Conservation (phyloP, 2,329 filamentous ascomycete genomes). For the Fonsecaea pedrosoi region DNA sequence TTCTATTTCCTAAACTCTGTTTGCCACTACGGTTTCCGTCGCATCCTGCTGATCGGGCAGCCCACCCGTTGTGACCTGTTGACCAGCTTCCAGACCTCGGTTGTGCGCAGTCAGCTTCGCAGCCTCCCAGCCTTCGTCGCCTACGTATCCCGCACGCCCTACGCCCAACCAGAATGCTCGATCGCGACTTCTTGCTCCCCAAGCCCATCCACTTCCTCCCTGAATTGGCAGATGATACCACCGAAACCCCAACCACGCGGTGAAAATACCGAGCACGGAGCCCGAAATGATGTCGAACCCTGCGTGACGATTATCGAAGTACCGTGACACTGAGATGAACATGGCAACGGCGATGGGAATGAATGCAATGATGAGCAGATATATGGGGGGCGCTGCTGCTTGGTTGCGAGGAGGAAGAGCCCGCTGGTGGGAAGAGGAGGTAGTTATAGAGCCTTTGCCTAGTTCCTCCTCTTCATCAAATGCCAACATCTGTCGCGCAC, state of each 20-base stretch:
- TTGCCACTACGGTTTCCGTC: slow-evolving; percentile 12
- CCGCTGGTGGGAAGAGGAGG: slow-evolving; percentile 29
- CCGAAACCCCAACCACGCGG: slow-evolving; percentile 76
- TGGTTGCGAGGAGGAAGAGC: slow-evolving; percentile 66
- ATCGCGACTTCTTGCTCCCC: slow-evolving; percentile 76
- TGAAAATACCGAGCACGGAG: slow-evolving; percentile 75
- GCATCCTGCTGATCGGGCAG: slow-evolving; percentile 28
- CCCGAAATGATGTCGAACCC: slow-evolving; percentile 92
- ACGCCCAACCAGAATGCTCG: slow-evolving; percentile 79
- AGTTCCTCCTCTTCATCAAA: slow-evolving; percentile 29
- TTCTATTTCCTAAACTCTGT: slow-evolving; percentile 11
- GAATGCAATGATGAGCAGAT: slow-evolving; percentile 71
- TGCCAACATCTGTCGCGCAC: slow-evolving; percentile 24
- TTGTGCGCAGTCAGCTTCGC: slow-evolving; percentile 3
- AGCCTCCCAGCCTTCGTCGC: slow-evolving; percentile 53
- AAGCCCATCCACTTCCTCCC: slow-evolving; percentile 85
- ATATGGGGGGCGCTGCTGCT: slow-evolving; percentile 82
- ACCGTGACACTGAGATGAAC: slow-evolving; percentile 85
- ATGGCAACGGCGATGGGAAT: slow-evolving; percentile 76
- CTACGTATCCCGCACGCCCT: slow-evolving; percentile 54
- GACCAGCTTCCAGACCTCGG: background rate
- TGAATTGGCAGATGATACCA: slow-evolving; percentile 84
- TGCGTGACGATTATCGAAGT: slow-evolving; percentile 86
- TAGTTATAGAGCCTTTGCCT: slow-evolving; percentile 8
- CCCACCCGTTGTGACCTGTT: slow-evolving; percentile 19